These are phyloP conservation scores for Sarocladiaceae sp. DNA, from an alignment of 2,329 filamentous ascomycete species.

Conservation along the genomic window DNA sequence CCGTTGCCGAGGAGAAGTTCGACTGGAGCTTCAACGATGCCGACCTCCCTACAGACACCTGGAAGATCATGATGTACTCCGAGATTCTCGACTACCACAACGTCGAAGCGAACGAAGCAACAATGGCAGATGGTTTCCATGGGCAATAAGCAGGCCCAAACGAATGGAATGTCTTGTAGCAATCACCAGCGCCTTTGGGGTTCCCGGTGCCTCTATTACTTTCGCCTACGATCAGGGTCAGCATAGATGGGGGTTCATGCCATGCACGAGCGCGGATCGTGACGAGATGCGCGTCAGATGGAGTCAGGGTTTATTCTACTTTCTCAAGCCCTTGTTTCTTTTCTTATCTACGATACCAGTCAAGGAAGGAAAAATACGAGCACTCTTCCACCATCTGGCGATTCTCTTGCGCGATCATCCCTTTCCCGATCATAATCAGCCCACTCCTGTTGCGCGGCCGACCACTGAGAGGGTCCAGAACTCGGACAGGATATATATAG, in stretches of 20 bases:
- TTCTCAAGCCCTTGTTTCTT: neutral
- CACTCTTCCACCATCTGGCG: neutral
- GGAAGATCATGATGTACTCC: slow-evolving; percentile 99
- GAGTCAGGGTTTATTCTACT: neutral
- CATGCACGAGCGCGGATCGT: neutral
- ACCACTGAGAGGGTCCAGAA: too few species aligned
- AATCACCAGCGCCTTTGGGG: neutral
- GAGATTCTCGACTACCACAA: slow-evolving; percentile 99
- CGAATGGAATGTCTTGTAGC: neutral
- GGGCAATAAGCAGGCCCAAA: slow-evolving; percentile 23
- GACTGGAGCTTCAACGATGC: slow-evolving; percentile 99
- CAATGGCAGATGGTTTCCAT: slow-evolving; percentile 35
- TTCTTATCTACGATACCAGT: slow-evolving; percentile 6
- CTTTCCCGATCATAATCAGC: too few species aligned
- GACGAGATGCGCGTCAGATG: neutral
- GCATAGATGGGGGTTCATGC: slow-evolving; percentile 1
- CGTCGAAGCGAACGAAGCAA: slow-evolving; percentile 55
- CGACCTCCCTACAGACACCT: slow-evolving; percentile 95
- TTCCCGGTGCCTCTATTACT: slow-evolving; percentile 1
- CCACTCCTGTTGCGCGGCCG: too few species aligned
- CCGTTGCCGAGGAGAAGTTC: slow-evolving; percentile 93
- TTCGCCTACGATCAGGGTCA: slow-evolving; percentile 1
- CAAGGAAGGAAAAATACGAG: slow-evolving; percentile 8
- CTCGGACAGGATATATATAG: too few species aligned
- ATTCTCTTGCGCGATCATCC: too few species aligned